These are phyloP conservation scores for Lumnitzera racemosa DNA, from an alignment of 345 rosid genomes.

Conservation along the genomic window DNA sequence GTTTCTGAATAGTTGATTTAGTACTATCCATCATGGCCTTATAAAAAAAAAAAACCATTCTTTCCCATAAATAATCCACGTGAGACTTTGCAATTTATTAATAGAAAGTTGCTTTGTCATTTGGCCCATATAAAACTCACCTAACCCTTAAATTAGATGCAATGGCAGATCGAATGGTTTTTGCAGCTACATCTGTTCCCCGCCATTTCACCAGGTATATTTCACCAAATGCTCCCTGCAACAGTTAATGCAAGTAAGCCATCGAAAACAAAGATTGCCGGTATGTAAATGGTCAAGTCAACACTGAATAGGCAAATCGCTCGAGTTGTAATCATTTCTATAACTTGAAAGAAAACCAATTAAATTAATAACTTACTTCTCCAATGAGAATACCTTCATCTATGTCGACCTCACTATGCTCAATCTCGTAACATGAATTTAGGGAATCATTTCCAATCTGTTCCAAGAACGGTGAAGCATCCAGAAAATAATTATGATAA, in stretches of 20 bases:
- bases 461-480: conserved; percentile 7
- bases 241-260: background rate
- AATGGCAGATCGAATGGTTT: conserved; percentile 58
- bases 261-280: background rate
- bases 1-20: too few relatives aligned
- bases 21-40: too few relatives aligned
- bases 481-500: background rate
- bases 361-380: conserved; percentile 31
- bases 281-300: background rate
- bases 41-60: too few relatives aligned
- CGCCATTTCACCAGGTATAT: conserved; percentile 60
- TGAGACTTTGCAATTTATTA: too few relatives aligned
- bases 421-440: conserved; percentile 38
- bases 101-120: too few relatives aligned
- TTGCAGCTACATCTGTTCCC: conserved; percentile 61
- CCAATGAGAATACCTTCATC: conserved; percentile 40
- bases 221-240: conserved; percentile 58
- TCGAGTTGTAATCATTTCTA: background rate
- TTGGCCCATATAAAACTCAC: conserved; percentile 22
- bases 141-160: conserved; percentile 54
- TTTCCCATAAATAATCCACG: too few relatives aligned
- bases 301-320: too few relatives aligned
- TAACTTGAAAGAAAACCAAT: conserved; percentile 7
- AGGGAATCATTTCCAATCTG: conserved; percentile 52
- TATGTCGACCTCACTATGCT: conserved; percentile 36